Evolutionary conservation across 176 grass and related monocot genomes (phyloP).

Genomic region (Themeda triandra): DNA sequence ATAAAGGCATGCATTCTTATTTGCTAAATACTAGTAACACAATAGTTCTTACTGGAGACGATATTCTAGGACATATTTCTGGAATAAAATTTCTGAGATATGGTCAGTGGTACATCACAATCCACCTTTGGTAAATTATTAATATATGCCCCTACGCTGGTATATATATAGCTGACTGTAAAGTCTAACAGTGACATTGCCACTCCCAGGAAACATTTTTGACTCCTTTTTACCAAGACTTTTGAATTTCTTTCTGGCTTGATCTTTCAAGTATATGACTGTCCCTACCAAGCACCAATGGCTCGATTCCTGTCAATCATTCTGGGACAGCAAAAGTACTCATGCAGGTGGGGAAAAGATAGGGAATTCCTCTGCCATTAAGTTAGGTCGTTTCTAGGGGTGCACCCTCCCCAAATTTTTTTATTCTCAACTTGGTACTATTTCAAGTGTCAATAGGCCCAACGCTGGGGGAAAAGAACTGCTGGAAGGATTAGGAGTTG

Average conservation of each 20-base stretch:
- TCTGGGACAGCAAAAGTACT: slow-evolving; percentile 40
- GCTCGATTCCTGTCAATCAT: slow-evolving; percentile 47
- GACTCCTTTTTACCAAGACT: slow-evolving; percentile 37
- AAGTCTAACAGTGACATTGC: slow-evolving; percentile 39
- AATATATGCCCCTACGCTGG: not conserved
- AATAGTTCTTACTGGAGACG: not conserved
- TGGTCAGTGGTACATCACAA: slow-evolving; percentile 39
- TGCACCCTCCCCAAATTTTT: slow-evolving; percentile 31
- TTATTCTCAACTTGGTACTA: slow-evolving; percentile 37
- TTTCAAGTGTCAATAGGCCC: slow-evolving; percentile 2
- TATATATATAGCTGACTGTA: slow-evolving; percentile 6
- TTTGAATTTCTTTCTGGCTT: slow-evolving; percentile 30
- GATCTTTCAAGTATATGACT: slow-evolving; percentile 28
- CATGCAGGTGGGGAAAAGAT: not conserved
- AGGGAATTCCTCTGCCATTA: slow-evolving; percentile 26
- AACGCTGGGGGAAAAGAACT: not conserved
- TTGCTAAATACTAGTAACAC: not conserved
- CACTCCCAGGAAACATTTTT: slow-evolving; percentile 38
- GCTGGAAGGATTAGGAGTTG: slow-evolving; percentile 6
- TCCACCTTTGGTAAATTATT: slow-evolving; percentile 17
- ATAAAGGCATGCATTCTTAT: not conserved
- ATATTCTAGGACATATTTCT: slow-evolving; percentile 1
- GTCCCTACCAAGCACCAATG: slow-evolving; percentile 43
- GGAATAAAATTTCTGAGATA: slow-evolving; percentile 15
- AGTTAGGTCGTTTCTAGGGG: slow-evolving; percentile 25